Conservation (phyloP, 352 stramenopile species). For the Elongisporangium anandrum region DNA sequence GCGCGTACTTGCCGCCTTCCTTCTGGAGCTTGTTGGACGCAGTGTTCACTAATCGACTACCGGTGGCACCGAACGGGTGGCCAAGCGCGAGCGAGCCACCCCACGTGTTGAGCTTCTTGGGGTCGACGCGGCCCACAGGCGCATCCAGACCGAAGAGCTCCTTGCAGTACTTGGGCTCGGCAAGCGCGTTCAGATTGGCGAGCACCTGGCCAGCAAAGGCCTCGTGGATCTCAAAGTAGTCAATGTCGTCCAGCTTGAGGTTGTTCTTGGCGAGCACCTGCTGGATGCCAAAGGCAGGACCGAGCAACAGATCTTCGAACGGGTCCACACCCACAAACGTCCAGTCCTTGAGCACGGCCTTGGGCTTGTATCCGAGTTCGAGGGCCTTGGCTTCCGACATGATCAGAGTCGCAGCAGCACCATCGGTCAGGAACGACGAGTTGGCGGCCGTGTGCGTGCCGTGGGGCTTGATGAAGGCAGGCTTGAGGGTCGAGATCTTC, state of each 20-base stretch:
- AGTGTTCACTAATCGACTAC: constrained; percentile 95
- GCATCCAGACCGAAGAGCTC: constrained; percentile 90
- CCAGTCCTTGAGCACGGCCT: constrained; percentile 94
- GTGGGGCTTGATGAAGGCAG: constrained; percentile 98
- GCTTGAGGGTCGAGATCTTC: constrained; percentile 95
- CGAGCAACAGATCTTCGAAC: constrained; percentile 92
- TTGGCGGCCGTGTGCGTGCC: constrained; percentile 98
- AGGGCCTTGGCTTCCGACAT: constrained; percentile 96
- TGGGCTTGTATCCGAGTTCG: constrained; percentile 94
- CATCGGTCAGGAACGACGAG: constrained; percentile 97
- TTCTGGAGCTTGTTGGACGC: constrained; percentile 96
- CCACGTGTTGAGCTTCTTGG: constrained; percentile 97
- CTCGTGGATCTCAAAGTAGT: constrained; percentile 99
- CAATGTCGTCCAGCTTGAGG: constrained; percentile 92
- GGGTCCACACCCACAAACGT: constrained; percentile 97
- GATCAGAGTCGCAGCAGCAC: constrained; percentile 93
- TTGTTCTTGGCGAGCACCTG: constrained; percentile 82
- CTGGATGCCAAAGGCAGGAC: constrained; percentile 94
- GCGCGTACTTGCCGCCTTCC: constrained; percentile 94
- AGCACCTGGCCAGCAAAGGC: constrained; percentile 98
- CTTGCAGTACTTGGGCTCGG: constrained; percentile 94
- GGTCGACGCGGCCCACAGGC: constrained; percentile 89
- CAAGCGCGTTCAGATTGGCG: constrained; percentile 95
- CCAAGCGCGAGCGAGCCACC: constrained; percentile 95
- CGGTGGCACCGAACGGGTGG: constrained; percentile 98